Evolutionary conservation across 495 filamentous ascomycete species (phyloP), one percentile per base, ranked within the genome.

Genomic region (Cudoniella acicularis): DNA sequence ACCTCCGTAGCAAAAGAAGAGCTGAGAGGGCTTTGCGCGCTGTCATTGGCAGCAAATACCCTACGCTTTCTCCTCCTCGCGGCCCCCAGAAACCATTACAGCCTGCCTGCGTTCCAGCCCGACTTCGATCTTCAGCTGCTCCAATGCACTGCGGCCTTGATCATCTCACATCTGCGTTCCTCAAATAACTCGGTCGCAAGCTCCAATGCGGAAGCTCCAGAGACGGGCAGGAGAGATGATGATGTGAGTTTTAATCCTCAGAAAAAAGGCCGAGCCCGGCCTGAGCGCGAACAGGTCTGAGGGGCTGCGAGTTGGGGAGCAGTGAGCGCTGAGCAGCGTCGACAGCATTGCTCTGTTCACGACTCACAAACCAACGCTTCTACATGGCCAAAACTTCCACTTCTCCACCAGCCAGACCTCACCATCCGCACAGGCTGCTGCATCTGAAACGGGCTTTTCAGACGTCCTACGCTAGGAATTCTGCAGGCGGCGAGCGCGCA

Each of bases 381-480:
- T n/a, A n/a, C n/a, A n/a, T n/a, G n/a, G n/a, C n/a, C n/a, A n/a
- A n/a, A n/a, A n/a, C n/a, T n/a, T n/a, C n/a, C n/a, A n/a, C n/a
- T n/a, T n/a, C n/a, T n/a, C n/a, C n/a, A n/a, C n/a, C n/a, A n/a
- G n/a, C n/a, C n/a, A n/a, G n/a, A n/a, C n/a, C n/a, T n/a, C n/a
- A n/a, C n/a, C n/a, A n/a, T n/a, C n/a, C 6, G 22, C 51, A 48
- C 13, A 61, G 45, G 46, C 26, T 26, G 26, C 42, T 2, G 36
- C 52, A 62, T 52, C 46, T 62, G 59, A 62, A 62, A 62, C 59
- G 13, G 45, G 20, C 17, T 40, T 22, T 46, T 57, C 59, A 62
- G 9, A 54, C 59, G 47, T 24, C 20, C 22, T 25, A 48, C 57
- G 59, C 59, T 56, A 27, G 48, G 56, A 47, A 26, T 46, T 43